Base-by-base conservation (phyloP, 129 eudicot genomes). In the Saussurea involucrata region DNA sequence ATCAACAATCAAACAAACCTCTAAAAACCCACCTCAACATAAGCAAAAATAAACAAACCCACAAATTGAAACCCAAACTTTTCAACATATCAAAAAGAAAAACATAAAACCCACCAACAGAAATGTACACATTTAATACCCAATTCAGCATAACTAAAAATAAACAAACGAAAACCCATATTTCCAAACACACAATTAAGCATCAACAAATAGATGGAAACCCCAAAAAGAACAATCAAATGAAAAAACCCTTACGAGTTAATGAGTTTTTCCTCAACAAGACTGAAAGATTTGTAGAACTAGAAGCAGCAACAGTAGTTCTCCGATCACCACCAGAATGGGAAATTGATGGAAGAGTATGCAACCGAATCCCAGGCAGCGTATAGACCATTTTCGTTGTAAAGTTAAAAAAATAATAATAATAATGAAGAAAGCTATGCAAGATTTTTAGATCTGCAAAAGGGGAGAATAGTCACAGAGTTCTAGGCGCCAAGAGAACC, bases 321-420 rank as follows among this genome's bases (percentile, higher is more conserved):
- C 83, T 78, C 42, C 90, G 82, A 83, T 82, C 92, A 74, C 9
- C 82, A 25, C 29, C 57, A 46, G 24, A 53, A 66, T 66, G 66
- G 25, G 77, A 73, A 71, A 81, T 74, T 36, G 88, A 86, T 18
- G 98, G 94, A 72, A 81, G 80, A 64, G 85, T 3, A 25, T 92
- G 85, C 71, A 93, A 73, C 6, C 98, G 86, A 81, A 90, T 78
- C 2, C 91, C 97, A 61, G 91, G 63, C 1, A 89, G 70, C 18
- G 90, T 80, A 70, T 88, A 90, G 27, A 84, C 98, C 98, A 93
- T 93, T 60, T 55, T 22, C 24, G 11, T 21, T 34, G 21, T 12
- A 33, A 78, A 57, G 75, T 32, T 68, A 25, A 24, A 28, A 36
- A 46, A 36, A 36, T 7, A 36, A 1, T 11, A 36, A 8, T 3